A percentile compares a stretch with the other conserved stretches of the same genome.
Evolutionary conservation across 1,284 basidiomycete genomes (phyloP).

Genomic region (Peniophora sp.): DNA sequence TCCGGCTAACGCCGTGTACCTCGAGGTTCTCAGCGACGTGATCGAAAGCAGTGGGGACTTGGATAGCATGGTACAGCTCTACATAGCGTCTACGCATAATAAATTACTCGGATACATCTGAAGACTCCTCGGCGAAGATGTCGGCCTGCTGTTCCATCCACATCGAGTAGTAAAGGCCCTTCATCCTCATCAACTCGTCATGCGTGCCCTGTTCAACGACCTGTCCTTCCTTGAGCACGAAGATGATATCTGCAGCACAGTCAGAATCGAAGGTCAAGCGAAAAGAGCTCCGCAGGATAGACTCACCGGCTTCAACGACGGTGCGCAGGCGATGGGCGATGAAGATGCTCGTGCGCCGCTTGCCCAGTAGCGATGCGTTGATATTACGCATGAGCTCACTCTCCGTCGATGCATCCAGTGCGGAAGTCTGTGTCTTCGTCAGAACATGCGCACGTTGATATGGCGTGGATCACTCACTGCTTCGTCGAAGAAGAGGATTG

Average conservation of each 20-base stretch:
- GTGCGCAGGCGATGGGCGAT: conserved; percentile 91
- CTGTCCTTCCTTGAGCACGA: conserved; percentile 80
- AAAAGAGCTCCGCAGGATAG: conserved; percentile 10
- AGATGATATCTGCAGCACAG: conserved; percentile 63
- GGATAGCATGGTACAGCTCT: too few relatives aligned
- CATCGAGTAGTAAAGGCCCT: conserved; percentile 78
- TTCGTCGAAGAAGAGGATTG: conserved; percentile 96
- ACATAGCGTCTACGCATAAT: too few relatives aligned
- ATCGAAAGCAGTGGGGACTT: too few relatives aligned
- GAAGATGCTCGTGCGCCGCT: conserved; percentile 87
- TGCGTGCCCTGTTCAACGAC: conserved; percentile 93
- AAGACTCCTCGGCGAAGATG: conserved; percentile 11
- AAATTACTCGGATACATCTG: not conserved
- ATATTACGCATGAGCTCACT: conserved; percentile 94
- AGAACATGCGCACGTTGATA: not conserved
- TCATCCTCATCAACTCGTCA: conserved; percentile 65
- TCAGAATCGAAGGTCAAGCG: not conserved
- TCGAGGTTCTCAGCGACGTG: too few relatives aligned
- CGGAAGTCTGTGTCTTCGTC: conserved; percentile 63
- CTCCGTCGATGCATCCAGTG: conserved; percentile 92
- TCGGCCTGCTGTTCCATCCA: conserved; percentile 73
- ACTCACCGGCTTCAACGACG: conserved; percentile 77
- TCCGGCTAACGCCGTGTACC: too few relatives aligned
- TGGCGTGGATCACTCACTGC: conserved; percentile 53
- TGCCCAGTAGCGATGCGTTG: conserved; percentile 70